Conservation (phyloP, 176 grass and related monocot genomes). For the Juncus inflexus region DNA sequence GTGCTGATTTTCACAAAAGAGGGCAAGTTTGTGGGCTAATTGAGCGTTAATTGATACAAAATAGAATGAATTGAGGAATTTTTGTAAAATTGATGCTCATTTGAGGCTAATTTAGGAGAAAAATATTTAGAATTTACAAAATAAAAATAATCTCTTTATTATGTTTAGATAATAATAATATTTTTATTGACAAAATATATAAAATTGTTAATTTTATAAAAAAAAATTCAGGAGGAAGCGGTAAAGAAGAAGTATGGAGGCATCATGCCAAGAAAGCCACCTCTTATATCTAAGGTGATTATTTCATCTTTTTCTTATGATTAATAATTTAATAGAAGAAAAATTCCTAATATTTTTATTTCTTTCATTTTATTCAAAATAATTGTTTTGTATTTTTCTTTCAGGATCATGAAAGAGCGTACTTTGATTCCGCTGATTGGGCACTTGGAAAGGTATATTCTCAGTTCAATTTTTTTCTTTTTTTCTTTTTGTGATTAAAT, state of each 20-base stretch:
- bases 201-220: neutral
- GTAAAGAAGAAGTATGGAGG: constrained; percentile 87
- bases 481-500: neutral
- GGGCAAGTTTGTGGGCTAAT: neutral
- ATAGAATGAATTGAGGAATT: constrained; percentile 2
- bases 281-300: constrained; percentile 82
- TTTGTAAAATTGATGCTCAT: neutral
- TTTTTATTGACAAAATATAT: neutral
- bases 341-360: neutral
- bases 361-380: neutral
- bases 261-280: constrained; percentile 60
- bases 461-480: neutral
- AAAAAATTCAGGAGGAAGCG: constrained; percentile 44
- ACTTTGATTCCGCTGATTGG: constrained; percentile 98
- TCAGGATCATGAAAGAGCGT: constrained; percentile 92
- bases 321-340: neutral
- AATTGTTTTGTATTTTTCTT: constrained; percentile 26
- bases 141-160: neutral
- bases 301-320: neutral
- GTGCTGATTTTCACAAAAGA: neutral
- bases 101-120: constrained; percentile 2
- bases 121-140: neutral
- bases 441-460: constrained; percentile 85
- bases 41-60: constrained; percentile 10
- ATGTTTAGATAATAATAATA: neutral